A percentile compares a stretch with the other conserved stretches of the same genome.
These are phyloP conservation scores for Aureoboletus auriporus DNA, from an alignment of 768 basidiomycete genomes.

Conservation along the genomic window DNA sequence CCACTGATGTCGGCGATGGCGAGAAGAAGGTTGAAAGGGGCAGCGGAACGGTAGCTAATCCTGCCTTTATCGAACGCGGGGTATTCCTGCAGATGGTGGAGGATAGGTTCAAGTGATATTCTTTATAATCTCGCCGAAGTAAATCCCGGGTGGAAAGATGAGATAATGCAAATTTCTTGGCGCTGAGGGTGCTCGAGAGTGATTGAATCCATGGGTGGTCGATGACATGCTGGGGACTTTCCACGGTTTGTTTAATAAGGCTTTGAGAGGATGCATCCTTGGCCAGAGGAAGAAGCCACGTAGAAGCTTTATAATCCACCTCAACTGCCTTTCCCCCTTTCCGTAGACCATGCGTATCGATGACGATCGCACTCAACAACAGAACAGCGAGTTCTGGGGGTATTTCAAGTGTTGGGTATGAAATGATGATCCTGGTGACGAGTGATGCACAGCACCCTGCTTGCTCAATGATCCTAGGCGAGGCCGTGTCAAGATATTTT, in stretches of 20 bases:
- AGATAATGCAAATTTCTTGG: constrained; percentile 65
- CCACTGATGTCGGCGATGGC: constrained; percentile 18
- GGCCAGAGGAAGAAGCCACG: constrained; percentile 59
- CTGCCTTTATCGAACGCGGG: constrained; percentile 49
- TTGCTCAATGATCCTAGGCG: constrained; percentile 64
- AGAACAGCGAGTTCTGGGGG: constrained; percentile 68
- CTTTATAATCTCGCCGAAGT: constrained; percentile 93
- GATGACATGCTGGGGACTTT: constrained; percentile 28
- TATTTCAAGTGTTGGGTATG: constrained; percentile 24
- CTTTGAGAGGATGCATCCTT: constrained; percentile 32
- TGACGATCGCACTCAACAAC: constrained; percentile 74
- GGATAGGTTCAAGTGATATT: constrained; percentile 56
- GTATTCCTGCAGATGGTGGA: constrained; percentile 17
- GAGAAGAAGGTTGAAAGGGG: constrained; percentile 45
- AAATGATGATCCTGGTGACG: constrained; percentile 40
- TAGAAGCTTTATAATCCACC: constrained; percentile 60
- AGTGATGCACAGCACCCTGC: constrained; percentile 78
- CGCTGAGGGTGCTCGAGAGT: constrained; percentile 41
- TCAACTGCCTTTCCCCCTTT: constrained; percentile 70
- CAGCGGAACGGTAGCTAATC: constrained; percentile 80
- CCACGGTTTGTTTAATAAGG: background rate
- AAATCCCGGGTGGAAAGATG: constrained; percentile 71
- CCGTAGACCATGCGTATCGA: constrained; percentile 84
- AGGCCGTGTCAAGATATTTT: constrained; percentile 51
- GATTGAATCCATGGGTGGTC: constrained; percentile 42